These are phyloP conservation scores for Graphium sp. DNA, from an alignment of 2,329 filamentous ascomycete species.

Conservation along the genomic window DNA sequence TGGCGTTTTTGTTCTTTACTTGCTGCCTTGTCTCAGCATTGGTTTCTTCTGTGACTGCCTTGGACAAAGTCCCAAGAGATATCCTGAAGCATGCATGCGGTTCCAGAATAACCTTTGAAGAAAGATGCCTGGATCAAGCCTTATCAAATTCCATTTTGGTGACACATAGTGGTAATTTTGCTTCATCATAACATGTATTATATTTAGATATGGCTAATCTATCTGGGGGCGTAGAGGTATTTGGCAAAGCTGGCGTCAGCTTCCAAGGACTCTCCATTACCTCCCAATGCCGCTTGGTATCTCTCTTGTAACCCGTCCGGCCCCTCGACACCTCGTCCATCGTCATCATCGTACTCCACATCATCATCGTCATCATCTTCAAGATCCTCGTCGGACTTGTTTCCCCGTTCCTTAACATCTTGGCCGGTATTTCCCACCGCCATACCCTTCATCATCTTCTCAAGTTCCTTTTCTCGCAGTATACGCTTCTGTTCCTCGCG, in stretches of 20 bases:
- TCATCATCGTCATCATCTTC: constrained; percentile 38
- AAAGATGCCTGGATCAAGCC: too few relatives aligned
- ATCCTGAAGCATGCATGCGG: too few relatives aligned
- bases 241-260: constrained; percentile 46
- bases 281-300: constrained; percentile 60
- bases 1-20: neutral
- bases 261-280: constrained; percentile 31
- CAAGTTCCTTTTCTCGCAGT: constrained; percentile 63
- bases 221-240: constrained; percentile 30
- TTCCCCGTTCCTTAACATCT: constrained; percentile 18
- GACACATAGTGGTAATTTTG: too few relatives aligned
- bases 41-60: too few relatives aligned
- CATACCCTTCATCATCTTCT: constrained; percentile 93
- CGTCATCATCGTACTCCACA: constrained; percentile 40
- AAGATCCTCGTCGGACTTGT: constrained; percentile 26
- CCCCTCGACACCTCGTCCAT: constrained; percentile 40
- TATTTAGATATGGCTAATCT: too few relatives aligned
- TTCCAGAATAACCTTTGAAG: too few relatives aligned
- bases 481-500: constrained; percentile 60
- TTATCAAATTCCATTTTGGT: too few relatives aligned
- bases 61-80: too few relatives aligned
- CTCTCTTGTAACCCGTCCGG: constrained; percentile 53
- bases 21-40: too few relatives aligned
- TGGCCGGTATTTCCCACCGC: constrained; percentile 18
- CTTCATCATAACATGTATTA: too few relatives aligned